These are phyloP conservation scores for Ascoidea tarda DNA, from an alignment of 805 yeast genomes.

Conservation along the genomic window DNA sequence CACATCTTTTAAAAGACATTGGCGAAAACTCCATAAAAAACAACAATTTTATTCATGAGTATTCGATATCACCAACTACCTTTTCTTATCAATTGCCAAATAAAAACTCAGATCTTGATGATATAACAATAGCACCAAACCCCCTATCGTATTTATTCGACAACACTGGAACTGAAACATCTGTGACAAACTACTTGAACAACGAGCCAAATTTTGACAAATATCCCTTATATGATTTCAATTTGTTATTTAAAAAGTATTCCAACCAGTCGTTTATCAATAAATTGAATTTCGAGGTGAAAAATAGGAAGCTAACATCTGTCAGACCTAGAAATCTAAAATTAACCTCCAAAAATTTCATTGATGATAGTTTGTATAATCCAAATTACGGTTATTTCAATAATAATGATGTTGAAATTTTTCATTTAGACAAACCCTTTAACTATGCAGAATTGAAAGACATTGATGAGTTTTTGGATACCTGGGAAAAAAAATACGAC, in stretches of 20 bases:
- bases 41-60: conserved; percentile 4
- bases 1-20: no score
- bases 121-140: conserved; percentile 10
- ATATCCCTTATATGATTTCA: conserved; percentile 27
- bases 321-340: conserved; percentile 46
- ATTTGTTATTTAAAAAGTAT: conserved; percentile 18
- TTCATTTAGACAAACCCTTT: conserved; percentile 52
- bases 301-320: conserved; percentile 15
- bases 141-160: conserved; percentile 12
- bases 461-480: conserved; percentile 54
- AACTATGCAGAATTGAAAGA: conserved; percentile 42
- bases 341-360: conserved; percentile 69
- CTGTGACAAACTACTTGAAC: conserved; percentile 16
- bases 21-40: no score
- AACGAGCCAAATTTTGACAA: conserved; percentile 24
- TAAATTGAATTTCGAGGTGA: conserved; percentile 1
- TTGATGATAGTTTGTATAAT: conserved; percentile 74
- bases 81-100: conserved; percentile 10
- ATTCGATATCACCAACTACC: conserved; percentile 12
- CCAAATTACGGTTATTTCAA: conserved; percentile 76
- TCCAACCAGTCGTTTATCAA: background rate
- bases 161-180: conserved; percentile 22
- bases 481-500: conserved; percentile 51
- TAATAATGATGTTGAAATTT: conserved; percentile 55
- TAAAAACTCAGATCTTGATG: background rate